These are phyloP conservation scores for Pyricularia sp. DNA, from an alignment of 2,329 filamentous ascomycete species.

Conservation along the genomic window DNA sequence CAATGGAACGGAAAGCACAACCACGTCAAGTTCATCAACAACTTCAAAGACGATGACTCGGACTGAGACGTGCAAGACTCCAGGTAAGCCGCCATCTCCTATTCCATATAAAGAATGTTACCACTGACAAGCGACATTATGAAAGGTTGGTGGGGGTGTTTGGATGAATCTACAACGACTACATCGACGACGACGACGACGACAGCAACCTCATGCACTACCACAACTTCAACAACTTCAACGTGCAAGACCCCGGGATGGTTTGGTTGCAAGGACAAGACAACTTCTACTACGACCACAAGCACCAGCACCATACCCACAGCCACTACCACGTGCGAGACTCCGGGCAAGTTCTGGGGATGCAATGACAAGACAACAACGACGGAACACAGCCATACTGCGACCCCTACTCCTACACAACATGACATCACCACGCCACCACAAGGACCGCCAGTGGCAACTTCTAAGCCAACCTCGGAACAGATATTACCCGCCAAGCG, in stretches of 20 bases:
- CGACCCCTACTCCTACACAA: conserved; percentile 8
- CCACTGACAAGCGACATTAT: conserved; percentile 19
- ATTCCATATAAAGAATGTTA: neutral
- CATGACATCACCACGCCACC: conserved; percentile 19
- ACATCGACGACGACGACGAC: conserved; percentile 27
- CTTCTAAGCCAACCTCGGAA: conserved; percentile 8
- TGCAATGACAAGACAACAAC: conserved; percentile 9
- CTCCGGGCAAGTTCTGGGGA: conserved; percentile 12
- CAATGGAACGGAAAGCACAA: conserved; percentile 69
- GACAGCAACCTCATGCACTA: conserved; percentile 25
- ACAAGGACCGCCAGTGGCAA: conserved; percentile 14
- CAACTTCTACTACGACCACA: conserved; percentile 17
- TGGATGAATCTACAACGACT: conserved; percentile 49
- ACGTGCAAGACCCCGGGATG: conserved; percentile 51
- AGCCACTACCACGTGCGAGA: conserved; percentile 12
- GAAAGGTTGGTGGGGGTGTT: conserved; percentile 66
- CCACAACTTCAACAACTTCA: conserved; percentile 36
- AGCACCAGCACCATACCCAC: conserved; percentile 11
- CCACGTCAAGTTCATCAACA: conserved; percentile 44
- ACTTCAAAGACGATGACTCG: conserved; percentile 53
- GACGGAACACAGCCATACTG: conserved; percentile 5
- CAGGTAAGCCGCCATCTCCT: conserved; percentile 19
- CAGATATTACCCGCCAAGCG: conserved; percentile 13
- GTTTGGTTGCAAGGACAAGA: conserved; percentile 51
- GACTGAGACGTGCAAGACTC: conserved; percentile 79